Percentiles rank a stretch among this genome's conserved stretches.
These are phyloP conservation scores for Paradendryphiella salina DNA, from an alignment of 2,329 filamentous ascomycete genomes.

Conservation along the genomic window DNA sequence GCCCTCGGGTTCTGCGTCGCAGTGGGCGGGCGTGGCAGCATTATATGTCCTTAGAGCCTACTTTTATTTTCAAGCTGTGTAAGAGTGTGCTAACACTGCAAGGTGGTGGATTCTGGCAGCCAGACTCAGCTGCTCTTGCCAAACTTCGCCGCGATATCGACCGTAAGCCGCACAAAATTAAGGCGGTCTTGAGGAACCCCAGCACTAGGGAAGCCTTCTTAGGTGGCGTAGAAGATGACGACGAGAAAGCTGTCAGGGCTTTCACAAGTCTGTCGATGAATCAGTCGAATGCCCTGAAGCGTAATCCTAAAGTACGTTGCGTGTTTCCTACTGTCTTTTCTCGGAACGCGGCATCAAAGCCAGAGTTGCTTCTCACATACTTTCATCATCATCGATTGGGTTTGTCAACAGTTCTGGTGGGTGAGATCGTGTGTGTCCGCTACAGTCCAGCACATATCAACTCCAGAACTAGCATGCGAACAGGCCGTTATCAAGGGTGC, in stretches of 20 bases:
- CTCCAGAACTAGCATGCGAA: not conserved
- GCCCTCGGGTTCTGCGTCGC: not conserved
- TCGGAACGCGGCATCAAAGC: not conserved
- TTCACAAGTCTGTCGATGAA: constrained; percentile 65
- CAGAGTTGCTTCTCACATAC: not conserved
- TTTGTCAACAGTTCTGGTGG: not conserved
- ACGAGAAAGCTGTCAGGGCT: constrained; percentile 66
- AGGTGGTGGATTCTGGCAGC: constrained; percentile 82
- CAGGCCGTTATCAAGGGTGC: constrained; percentile 2
- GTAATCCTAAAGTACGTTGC: constrained; percentile 73
- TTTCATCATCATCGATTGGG: not conserved
- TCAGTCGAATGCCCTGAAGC: constrained; percentile 76
- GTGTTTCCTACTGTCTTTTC: constrained; percentile 13
- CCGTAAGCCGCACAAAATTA: constrained; percentile 69
- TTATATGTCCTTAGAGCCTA: not conserved
- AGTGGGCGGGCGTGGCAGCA: not conserved
- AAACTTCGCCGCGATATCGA: constrained; percentile 76
- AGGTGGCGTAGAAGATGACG: constrained; percentile 57
- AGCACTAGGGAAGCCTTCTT: constrained; percentile 68
- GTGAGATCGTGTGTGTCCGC: constrained; percentile 1
- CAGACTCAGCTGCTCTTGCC: constrained; percentile 67
- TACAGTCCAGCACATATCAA: constrained; percentile 4
- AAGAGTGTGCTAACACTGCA: constrained; percentile 24
- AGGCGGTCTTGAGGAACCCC: constrained; percentile 65
- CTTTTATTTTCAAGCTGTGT: not conserved